A percentile compares a stretch with the other conserved stretches of the same genome.
phyloP scores from a whole-genome alignment of 441 rosid species.

The Isatis lusitanica region DNA sequence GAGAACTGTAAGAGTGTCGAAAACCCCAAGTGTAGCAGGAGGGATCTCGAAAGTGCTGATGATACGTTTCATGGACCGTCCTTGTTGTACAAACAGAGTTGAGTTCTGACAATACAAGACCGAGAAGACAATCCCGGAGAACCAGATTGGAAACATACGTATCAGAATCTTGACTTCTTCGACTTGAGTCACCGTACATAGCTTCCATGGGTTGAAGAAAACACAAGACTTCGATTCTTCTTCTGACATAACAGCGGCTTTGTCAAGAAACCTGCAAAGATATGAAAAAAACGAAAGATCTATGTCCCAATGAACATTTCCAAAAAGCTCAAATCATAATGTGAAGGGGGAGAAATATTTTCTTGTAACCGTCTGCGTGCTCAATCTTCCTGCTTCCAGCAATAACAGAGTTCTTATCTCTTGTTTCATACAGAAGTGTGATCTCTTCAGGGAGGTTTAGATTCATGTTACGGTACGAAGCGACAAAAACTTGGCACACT shows the following conservation, averaged over 20 bases:
- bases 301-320: background rate
- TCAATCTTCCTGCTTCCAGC: slow-evolving; percentile 79
- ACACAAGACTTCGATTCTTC: background rate
- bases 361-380: slow-evolving; percentile 68
- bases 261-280: slow-evolving; percentile 47
- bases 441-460: slow-evolving; percentile 55
- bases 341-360: slow-evolving; percentile 13
- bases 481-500: slow-evolving; percentile 74
- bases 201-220: slow-evolving; percentile 40
- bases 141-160: slow-evolving; percentile 55
- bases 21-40: slow-evolving; percentile 51
- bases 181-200: slow-evolving; percentile 54
- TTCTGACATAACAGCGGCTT: slow-evolving; percentile 42
- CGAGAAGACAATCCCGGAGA: slow-evolving; percentile 50
- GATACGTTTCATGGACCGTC: slow-evolving; percentile 51
- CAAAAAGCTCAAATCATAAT: background rate
- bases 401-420: slow-evolving; percentile 60
- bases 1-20: slow-evolving; percentile 42
- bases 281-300: background rate
- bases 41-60: slow-evolving; percentile 45
- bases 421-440: slow-evolving; percentile 59
- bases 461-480: slow-evolving; percentile 61
- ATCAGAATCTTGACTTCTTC: slow-evolving; percentile 62
- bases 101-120: slow-evolving; percentile 46
- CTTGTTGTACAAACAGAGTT: slow-evolving; percentile 60